Conservation (phyloP, 768 basidiomycete species). For the Lepiota subincarnata region DNA sequence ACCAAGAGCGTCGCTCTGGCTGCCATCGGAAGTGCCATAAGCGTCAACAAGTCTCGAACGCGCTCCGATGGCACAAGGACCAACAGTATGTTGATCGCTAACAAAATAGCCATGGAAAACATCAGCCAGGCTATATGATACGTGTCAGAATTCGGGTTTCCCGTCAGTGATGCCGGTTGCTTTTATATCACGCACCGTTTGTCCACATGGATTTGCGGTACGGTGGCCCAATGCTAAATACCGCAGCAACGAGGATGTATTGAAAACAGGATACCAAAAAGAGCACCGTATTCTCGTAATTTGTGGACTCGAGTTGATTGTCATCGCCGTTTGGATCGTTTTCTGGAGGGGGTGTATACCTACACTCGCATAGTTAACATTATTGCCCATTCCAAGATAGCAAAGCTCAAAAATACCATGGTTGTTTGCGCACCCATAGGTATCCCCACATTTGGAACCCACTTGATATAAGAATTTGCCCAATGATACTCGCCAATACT, state of each 20-base stretch:
- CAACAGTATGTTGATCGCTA: conserved; percentile 71
- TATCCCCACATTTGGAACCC: conserved; percentile 83
- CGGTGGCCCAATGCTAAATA: conserved; percentile 97
- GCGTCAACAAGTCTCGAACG: conserved; percentile 60
- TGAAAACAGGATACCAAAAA: conserved; percentile 98
- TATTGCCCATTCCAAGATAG: background rate
- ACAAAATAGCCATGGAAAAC: conserved; percentile 63
- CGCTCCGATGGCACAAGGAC: conserved; percentile 65
- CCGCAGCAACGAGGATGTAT: conserved; percentile 94
- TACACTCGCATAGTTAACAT: conserved; percentile 22
- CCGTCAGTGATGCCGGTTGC: conserved; percentile 8
- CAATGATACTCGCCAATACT: conserved; percentile 88
- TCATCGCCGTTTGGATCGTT: conserved; percentile 46
- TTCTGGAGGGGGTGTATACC: conserved; percentile 73
- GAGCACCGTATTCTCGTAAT: conserved; percentile 88
- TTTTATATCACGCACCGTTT: conserved; percentile 59
- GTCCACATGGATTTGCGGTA: conserved; percentile 95
- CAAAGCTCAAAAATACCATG: conserved; percentile 58
- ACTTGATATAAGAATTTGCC: conserved; percentile 86
- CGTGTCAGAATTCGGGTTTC: conserved; percentile 2
- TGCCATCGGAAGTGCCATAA: conserved; percentile 68
- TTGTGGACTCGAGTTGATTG: conserved; percentile 75
- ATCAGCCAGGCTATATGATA: conserved; percentile 68
- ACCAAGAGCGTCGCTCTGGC: conserved; percentile 69
- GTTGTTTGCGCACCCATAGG: conserved; percentile 80